Evolutionary conservation across 768 basidiomycete genomes (phyloP), one percentile per base, ranked within the genome.

Genomic region (Mycena albidolilacea): DNA sequence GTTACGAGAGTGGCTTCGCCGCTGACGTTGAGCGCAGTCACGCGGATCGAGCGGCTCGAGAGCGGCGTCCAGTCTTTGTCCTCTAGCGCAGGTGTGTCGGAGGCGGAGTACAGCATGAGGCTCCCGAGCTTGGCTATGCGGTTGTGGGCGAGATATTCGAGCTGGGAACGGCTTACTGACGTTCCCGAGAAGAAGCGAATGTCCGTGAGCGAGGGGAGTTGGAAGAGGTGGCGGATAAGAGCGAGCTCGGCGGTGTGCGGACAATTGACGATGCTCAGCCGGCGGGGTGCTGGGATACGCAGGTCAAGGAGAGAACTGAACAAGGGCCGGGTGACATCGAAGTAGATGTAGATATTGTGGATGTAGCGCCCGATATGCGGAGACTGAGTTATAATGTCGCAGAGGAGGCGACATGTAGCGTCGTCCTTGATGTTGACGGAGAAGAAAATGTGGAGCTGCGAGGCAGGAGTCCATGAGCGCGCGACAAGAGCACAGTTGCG

Each of bases 381-480:
- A 3, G 67, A 61, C 3, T 14, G 38, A 4, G 59, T 3, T 12
- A 69, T 38, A 2, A 69, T 50, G 39, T 50, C 59, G 60, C 67
- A 69, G 1, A 69, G 48, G 48, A 39, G 46, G 38, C 67, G 67
- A 37, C 67, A 69, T 17, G 67, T 54, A 7, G 10, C 23, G 30
- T 69, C 60, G 10, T 69, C 37, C 48, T 69, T 60, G 46, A 69
- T 61, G 14, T 61, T 62, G 46, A 69, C 60, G 15, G 67, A 61
- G 60, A 61, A 69, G 50, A 69, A 69, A 48, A 69, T 61, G 67
- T 69, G 67, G 60, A 23, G 52, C 46, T 68, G 67, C n/a, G 67
- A 60, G 37, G 67, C 58, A 17, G 67, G 67, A 1, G 30, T 21
- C 67, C 67, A 68, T 15, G 59, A 68, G 38, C 58, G 59, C 9